Conservation (phyloP, 2,329 filamentous ascomycete genomes). For the Clonostachys chloroleuca region DNA sequence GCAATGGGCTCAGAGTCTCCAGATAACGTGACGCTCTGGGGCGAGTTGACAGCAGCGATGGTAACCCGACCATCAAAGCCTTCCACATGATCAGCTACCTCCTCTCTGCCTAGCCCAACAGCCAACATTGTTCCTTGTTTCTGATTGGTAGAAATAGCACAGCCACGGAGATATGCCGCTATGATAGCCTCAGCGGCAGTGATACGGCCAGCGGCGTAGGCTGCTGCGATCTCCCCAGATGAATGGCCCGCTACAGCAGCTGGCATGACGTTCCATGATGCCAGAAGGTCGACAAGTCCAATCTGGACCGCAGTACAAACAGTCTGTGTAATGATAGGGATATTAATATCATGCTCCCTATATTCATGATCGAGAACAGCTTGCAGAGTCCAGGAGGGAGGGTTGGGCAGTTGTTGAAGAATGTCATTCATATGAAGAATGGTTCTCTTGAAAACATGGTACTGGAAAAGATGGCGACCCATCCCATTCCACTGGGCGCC, state of each 20-base stretch:
- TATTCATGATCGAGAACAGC: neutral
- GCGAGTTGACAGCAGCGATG: conserved; percentile 15
- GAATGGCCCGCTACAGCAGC: conserved; percentile 30
- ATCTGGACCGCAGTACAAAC: conserved; percentile 24
- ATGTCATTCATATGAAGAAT: conserved; percentile 1
- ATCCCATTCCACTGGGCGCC: conserved; percentile 34
- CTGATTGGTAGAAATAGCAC: conserved; percentile 1
- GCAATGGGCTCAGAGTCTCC: conserved; percentile 10
- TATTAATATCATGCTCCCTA: neutral
- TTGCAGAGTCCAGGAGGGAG: neutral
- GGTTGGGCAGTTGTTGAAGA: neutral
- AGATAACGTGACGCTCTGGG: conserved; percentile 12
- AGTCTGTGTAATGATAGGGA: conserved; percentile 16
- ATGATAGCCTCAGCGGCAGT: conserved; percentile 7
- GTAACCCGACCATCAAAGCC: conserved; percentile 7
- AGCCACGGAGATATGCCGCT: conserved; percentile 10
- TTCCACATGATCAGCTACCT: conserved; percentile 4
- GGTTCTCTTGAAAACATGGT: conserved; percentile 1
- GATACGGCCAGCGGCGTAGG: conserved; percentile 13
- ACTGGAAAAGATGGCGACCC: conserved; percentile 11
- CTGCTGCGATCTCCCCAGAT: conserved; percentile 21
- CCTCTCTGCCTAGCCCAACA: conserved; percentile 5
- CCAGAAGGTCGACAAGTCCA: conserved; percentile 24
- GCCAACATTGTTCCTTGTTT: conserved; percentile 15
- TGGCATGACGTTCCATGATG: conserved; percentile 19